Conservation (phyloP, 2,329 filamentous ascomycete genomes). For the Claviceps cyperi region DNA sequence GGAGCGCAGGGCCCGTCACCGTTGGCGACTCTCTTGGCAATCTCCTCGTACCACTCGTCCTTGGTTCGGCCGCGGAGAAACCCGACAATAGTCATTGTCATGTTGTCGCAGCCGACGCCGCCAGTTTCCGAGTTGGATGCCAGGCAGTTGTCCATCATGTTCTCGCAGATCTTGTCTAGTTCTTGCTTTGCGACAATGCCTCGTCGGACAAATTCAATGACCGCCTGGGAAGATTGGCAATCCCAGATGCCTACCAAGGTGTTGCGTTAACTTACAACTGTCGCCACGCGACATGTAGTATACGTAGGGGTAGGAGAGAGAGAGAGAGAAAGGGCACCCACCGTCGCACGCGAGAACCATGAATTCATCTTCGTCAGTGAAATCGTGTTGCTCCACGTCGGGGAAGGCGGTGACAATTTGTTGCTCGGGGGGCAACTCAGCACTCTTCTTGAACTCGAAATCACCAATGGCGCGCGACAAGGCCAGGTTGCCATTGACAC, state of each 20-base stretch:
- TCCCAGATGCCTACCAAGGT: conserved; percentile 79
- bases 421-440: conserved; percentile 90
- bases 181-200: conserved; percentile 95
- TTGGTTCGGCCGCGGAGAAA: conserved; percentile 84
- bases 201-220: conserved; percentile 90
- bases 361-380: conserved; percentile 91
- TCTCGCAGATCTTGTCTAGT: conserved; percentile 89
- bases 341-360: conserved; percentile 85
- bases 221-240: conserved; percentile 94
- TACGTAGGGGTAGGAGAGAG: background rate
- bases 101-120: conserved; percentile 97
- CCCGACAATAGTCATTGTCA: conserved; percentile 91
- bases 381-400: conserved; percentile 81
- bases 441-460: conserved; percentile 99
- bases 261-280: background rate
- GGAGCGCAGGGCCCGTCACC: conserved; percentile 97
- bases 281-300: background rate
- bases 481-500: conserved; percentile 95
- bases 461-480: conserved; percentile 95
- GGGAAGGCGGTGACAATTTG: conserved; percentile 97
- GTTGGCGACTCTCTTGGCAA: conserved; percentile 84
- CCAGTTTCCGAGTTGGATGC: conserved; percentile 96
- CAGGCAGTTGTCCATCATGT: conserved; percentile 99
- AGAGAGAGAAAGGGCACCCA: conserved; percentile 28
- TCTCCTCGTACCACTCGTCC: conserved; percentile 96